Evolutionary conservation across 148 eudicot species (phyloP), one percentile per base, ranked within the genome.

Genomic region (Persicaria tinctoria): DNA sequence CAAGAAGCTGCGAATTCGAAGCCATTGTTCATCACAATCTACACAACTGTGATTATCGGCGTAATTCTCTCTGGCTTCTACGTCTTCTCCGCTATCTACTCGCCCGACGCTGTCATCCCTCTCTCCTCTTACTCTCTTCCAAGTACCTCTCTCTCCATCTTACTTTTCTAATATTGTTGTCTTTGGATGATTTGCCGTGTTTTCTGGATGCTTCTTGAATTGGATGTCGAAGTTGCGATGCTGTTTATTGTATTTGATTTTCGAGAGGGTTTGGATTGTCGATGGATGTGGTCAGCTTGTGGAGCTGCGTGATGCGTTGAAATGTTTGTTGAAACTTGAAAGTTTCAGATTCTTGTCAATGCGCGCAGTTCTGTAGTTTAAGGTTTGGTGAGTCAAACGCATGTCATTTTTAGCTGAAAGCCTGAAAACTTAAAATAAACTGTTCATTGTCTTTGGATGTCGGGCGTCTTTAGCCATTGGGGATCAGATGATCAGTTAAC

Each of bases 21-120:
- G 92, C 98, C 97, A 75, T 74, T 94, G 79, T 91, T 91, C 73
- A 0, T 86, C 9, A 90, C 96, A 74, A 82, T 94, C 70, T 94
- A 94, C 76, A 93, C 84, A 41, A 83, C 90, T 10, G 86, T 91
- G 20, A 47, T 94, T 14, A 14, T 85, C 50, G 98, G 97, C 64
- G 80, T 91, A 4, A 9, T 94, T 10, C 63, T 90, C 56, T 90
- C 98, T 6, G 85, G 88, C 8, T 48, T 90, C 46, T 91, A 88
- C 70, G 96, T 94, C 11, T 88, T 91, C 75, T 94, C 98, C 76
- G 89, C 97, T 7, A 69, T 91, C 48, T 88, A 85, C 81, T 85
- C 91, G 23, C 60, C 89, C 46, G 76, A 74, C 51, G 77, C 80
- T 72, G 5, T 79, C n/a, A 20, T 82, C 57, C 75, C 88, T 48